These are phyloP conservation scores for Fragosphaeria purpurea DNA, from an alignment of 2,329 filamentous ascomycete species.

Conservation along the genomic window DNA sequence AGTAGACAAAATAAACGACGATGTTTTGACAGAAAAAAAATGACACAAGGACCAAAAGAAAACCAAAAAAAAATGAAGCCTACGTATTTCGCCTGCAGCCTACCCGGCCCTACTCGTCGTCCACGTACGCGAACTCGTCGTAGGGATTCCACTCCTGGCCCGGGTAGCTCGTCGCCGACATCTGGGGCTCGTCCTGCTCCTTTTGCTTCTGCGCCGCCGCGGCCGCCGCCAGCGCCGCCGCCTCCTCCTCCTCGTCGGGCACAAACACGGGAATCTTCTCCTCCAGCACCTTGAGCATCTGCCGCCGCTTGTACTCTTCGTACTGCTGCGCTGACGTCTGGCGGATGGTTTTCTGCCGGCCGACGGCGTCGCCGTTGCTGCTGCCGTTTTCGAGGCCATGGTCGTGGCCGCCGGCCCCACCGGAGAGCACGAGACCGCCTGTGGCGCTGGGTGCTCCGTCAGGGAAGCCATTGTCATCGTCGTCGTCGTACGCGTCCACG, in stretches of 20 bases:
- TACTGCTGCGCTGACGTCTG: slow-evolving; percentile 23
- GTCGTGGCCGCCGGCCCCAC: slow-evolving; percentile 4
- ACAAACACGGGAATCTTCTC: slow-evolving; percentile 41
- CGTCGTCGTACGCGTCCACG: slow-evolving; percentile 32
- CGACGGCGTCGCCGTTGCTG: slow-evolving; percentile 12
- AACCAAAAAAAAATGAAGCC: not conserved
- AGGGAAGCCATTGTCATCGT: slow-evolving; percentile 26
- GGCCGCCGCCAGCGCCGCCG: slow-evolving; percentile 11
- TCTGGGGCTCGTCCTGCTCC: slow-evolving; percentile 39
- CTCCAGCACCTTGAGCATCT: slow-evolving; percentile 35
- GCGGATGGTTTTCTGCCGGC: slow-evolving; percentile 17
- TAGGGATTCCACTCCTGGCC: slow-evolving; percentile 62
- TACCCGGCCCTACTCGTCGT: slow-evolving; percentile 9
- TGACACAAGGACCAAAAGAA: not conserved
- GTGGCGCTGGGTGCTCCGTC: slow-evolving; percentile 3
- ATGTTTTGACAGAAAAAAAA: not conserved
- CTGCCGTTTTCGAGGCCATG: slow-evolving; percentile 1
- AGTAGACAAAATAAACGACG: no score
- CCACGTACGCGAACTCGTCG: slow-evolving; percentile 21
- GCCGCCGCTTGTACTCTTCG: slow-evolving; percentile 34
- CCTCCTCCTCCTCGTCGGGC: slow-evolving; percentile 17
- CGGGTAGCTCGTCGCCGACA: slow-evolving; percentile 59
- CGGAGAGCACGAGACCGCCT: slow-evolving; percentile 7
- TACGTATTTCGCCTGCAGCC: not conserved
- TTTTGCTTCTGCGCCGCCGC: slow-evolving; percentile 21